Conservation (phyloP, 768 basidiomycete species). For the Dioszegia hungarica region DNA sequence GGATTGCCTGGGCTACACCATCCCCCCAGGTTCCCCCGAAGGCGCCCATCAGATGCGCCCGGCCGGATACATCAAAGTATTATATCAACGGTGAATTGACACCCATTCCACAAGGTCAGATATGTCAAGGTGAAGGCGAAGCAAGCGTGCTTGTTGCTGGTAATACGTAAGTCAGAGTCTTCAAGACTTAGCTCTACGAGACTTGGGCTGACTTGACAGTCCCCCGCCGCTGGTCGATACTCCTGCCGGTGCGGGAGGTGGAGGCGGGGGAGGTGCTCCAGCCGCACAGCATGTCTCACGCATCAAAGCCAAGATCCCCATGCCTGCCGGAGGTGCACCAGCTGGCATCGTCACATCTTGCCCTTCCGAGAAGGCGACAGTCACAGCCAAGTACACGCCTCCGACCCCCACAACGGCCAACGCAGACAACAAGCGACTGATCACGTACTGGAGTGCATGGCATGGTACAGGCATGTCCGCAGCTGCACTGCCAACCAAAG, state of each 20-base stretch:
- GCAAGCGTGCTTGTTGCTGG: too few species aligned
- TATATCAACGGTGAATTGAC: too few species aligned
- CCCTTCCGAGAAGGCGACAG: background rate
- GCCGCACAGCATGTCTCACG: background rate
- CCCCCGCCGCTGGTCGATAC: background rate
- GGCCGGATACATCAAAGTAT: too few species aligned
- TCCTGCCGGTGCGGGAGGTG: background rate
- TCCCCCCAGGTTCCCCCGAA: too few species aligned
- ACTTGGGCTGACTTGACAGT: too few species aligned
- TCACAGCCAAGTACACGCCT: background rate
- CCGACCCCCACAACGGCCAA: background rate
- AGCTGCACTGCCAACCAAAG: background rate
- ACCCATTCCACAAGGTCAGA: too few species aligned
- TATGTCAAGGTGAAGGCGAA: too few species aligned
- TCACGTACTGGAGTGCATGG: slow-evolving; percentile 27
- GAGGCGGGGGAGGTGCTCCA: background rate
- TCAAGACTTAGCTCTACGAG: too few species aligned
- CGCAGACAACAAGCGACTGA: slow-evolving; percentile 1
- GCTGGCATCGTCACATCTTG: background rate
- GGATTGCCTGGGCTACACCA: too few species aligned
- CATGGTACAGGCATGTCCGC: background rate
- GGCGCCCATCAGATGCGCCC: too few species aligned
- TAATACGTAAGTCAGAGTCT: too few species aligned
- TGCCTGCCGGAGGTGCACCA: background rate
- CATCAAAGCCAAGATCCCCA: background rate